phyloP scores from a whole-genome alignment of 148 eudicot species.

The Rhododendron griersonianum region DNA sequence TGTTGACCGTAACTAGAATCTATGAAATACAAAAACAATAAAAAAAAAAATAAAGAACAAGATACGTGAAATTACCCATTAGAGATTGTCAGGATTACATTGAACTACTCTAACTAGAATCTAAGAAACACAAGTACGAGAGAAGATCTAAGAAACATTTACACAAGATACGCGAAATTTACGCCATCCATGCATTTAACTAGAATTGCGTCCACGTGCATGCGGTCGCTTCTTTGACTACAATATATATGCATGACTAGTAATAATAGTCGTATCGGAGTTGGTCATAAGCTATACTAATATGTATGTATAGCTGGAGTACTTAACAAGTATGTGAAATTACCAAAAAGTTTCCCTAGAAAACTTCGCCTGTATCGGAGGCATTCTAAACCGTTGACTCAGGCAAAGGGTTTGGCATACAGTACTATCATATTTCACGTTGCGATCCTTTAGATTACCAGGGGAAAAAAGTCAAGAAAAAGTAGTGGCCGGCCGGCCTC shows the following conservation, averaged over 20 bases:
- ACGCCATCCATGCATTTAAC: not conserved
- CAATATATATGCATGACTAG: not conserved
- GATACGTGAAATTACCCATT: no score
- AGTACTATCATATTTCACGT: not conserved
- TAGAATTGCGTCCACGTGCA: not conserved
- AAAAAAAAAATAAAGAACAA: not conserved
- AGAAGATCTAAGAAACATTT: not conserved
- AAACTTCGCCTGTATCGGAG: not conserved
- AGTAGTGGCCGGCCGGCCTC: not conserved
- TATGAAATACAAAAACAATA: not conserved
- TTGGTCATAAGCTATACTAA: not conserved
- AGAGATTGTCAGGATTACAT: no score
- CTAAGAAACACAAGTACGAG: not conserved
- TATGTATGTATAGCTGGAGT: no score
- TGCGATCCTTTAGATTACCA: not conserved
- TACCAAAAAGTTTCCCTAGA: not conserved
- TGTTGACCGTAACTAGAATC: not conserved
- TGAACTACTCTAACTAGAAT: not conserved
- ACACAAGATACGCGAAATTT: not conserved
- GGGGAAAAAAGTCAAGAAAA: not conserved
- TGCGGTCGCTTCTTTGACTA: not conserved
- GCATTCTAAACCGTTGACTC: not conserved
- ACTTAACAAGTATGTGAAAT: not conserved
- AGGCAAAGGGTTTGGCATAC: not conserved
- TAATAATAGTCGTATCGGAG: not conserved